Evolutionary conservation across 805 yeast species (phyloP).

Genomic region (Millerozyma miso): DNA sequence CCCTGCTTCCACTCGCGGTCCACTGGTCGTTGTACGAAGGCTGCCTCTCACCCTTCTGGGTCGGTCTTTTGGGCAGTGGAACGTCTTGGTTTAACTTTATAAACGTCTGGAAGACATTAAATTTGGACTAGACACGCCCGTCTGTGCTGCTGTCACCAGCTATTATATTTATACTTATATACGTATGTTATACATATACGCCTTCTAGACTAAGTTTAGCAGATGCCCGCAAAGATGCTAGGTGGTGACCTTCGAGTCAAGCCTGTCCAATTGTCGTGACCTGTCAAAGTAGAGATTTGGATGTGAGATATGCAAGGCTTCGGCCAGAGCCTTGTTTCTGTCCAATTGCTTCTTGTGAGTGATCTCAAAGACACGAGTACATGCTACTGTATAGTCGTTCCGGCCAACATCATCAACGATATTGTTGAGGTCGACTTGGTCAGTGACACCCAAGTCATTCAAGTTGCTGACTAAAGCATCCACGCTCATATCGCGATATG

Average conservation of each 20-base stretch:
- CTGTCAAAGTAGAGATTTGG: slow-evolving; percentile 88
- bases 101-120: slow-evolving; percentile 32
- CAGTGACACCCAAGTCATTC: slow-evolving; percentile 59
- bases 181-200: background rate
- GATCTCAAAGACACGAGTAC: slow-evolving; percentile 82
- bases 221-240: background rate
- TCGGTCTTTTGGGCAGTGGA: slow-evolving; percentile 41
- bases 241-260: slow-evolving; percentile 8
- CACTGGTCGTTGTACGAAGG: slow-evolving; percentile 45
- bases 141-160: background rate
- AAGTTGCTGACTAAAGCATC: slow-evolving; percentile 59
- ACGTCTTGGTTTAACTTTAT: slow-evolving; percentile 42
- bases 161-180: background rate
- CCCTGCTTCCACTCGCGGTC: slow-evolving; percentile 39
- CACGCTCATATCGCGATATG: slow-evolving; percentile 71
- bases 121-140: slow-evolving; percentile 13
- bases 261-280: slow-evolving; percentile 52
- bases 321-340: slow-evolving; percentile 36
- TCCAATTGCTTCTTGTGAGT: slow-evolving; percentile 48
- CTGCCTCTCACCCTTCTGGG: slow-evolving; percentile 45
- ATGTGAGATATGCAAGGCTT: slow-evolving; percentile 66
- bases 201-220: background rate
- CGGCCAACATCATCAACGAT: slow-evolving; percentile 65
- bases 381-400: slow-evolving; percentile 78
- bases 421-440: slow-evolving; percentile 51